These are phyloP conservation scores for Coprinopsis marcescibilis DNA, from an alignment of 768 basidiomycete species.

Conservation along the genomic window DNA sequence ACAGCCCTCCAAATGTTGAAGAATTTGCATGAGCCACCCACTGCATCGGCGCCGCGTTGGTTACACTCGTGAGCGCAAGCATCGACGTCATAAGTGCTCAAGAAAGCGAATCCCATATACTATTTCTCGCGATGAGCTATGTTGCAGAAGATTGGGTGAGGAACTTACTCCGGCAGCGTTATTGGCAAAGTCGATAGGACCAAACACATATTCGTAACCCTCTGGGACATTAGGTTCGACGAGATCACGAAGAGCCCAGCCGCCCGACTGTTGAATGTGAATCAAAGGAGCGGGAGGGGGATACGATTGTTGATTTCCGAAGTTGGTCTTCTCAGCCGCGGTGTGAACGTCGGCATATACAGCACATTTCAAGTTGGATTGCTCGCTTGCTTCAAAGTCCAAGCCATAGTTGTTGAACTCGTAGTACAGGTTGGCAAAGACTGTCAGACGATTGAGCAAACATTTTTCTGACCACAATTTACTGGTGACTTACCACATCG, in stretches of 20 bases:
- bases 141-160: conserved; percentile 1
- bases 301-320: conserved; percentile 36
- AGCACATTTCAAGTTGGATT: conserved; percentile 45
- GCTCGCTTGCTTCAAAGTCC: conserved; percentile 30
- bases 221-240: conserved; percentile 26
- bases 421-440: conserved; percentile 46
- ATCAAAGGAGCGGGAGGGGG: conserved; percentile 29
- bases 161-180: conserved; percentile 32
- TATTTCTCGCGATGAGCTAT: conserved; percentile 8
- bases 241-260: conserved; percentile 23
- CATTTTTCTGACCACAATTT: no score
- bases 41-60: conserved; percentile 28
- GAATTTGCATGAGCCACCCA: conserved; percentile 38
- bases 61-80: conserved; percentile 39
- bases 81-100: conserved; percentile 37
- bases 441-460: conserved; percentile 23
- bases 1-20: conserved; percentile 48
- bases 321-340: conserved; percentile 39
- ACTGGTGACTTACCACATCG: neutral
- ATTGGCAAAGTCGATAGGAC: conserved; percentile 37
- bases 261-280: conserved; percentile 39
- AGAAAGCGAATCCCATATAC: conserved; percentile 45
- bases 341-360: conserved; percentile 38
- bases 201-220: conserved; percentile 38
- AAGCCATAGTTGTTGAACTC: conserved; percentile 40